A percentile compares a stretch with the other conserved stretches of the same genome.
phyloP scores from a whole-genome alignment of 1,284 basidiomycete genomes.

The Ceratobasidium sp. region DNA sequence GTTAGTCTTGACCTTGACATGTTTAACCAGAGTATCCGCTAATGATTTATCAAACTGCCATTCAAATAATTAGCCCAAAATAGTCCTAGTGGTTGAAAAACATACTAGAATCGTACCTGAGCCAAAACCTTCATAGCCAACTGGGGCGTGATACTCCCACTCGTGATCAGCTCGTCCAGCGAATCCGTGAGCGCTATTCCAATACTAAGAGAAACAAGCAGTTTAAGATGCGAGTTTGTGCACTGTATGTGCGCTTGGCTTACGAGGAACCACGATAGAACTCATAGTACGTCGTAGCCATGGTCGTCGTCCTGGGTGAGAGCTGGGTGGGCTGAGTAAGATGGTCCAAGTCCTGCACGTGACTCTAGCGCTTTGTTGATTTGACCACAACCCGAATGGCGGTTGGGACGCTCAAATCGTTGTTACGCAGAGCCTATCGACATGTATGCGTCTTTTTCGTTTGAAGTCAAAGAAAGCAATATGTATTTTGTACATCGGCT shows the following conservation, averaged over 20 bases:
- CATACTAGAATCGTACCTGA: slow-evolving; percentile 73
- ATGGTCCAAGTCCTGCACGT: neutral
- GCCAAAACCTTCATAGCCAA: slow-evolving; percentile 97
- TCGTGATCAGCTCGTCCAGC: slow-evolving; percentile 97
- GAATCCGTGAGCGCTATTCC: slow-evolving; percentile 99
- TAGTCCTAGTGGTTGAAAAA: slow-evolving; percentile 42
- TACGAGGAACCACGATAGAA: slow-evolving; percentile 92
- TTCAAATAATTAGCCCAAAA: neutral
- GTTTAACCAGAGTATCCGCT: slow-evolving; percentile 89
- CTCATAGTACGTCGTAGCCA: slow-evolving; percentile 80
- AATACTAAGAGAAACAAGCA: slow-evolving; percentile 71
- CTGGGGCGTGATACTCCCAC: slow-evolving; percentile 96
- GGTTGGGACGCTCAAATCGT: neutral
- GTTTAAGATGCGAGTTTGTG: neutral
- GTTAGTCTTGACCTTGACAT: slow-evolving; percentile 92
- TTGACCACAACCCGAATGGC: too few species aligned
- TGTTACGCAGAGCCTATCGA: neutral
- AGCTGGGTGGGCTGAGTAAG: slow-evolving; percentile 40
- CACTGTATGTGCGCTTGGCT: slow-evolving; percentile 57
- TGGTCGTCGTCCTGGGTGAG: slow-evolving; percentile 49
- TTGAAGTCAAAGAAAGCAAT: neutral
- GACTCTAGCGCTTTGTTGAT: slow-evolving; percentile 3
- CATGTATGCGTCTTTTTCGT: neutral
- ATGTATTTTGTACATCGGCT: too few species aligned
- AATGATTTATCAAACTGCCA: slow-evolving; percentile 93